phyloP scores from a whole-genome alignment of 2,329 filamentous ascomycete genomes.

The Mycosphaerella arachidis region DNA sequence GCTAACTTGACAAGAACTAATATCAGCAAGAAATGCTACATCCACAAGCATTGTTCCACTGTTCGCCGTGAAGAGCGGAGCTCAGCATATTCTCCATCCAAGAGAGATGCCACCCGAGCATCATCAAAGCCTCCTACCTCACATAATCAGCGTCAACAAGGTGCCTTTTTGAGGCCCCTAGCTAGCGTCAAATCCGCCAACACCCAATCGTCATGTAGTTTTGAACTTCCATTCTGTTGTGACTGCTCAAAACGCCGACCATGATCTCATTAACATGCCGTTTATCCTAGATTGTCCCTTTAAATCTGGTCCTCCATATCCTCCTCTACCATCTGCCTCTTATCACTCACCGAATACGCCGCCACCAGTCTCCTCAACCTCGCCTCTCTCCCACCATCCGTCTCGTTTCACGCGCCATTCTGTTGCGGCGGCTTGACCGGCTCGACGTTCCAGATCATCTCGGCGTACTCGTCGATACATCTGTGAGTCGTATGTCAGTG shows the following conservation, averaged over 20 bases:
- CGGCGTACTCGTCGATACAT: conserved; percentile 96
- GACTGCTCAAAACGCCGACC: not conserved
- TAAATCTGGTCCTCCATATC: not conserved
- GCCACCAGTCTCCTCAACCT: not conserved
- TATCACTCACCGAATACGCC: not conserved
- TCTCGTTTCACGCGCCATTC: conserved; percentile 3
- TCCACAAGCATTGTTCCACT: too few species aligned
- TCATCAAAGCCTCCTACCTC: too few species aligned
- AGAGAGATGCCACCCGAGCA: too few species aligned
- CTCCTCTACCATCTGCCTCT: not conserved
- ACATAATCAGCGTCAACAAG: too few species aligned
- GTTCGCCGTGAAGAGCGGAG: too few species aligned
- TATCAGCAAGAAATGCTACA: too few species aligned
- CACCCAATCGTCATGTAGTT: too few species aligned
- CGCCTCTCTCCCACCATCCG: not conserved
- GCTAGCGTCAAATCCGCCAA: too few species aligned
- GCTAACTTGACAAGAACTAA: too few species aligned
- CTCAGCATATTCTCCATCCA: too few species aligned
- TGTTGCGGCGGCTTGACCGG: conserved; percentile 49
- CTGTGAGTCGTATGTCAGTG: conserved; percentile 33
- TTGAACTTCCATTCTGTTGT: not conserved
- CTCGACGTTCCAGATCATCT: conserved; percentile 95
- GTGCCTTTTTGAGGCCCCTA: too few species aligned
- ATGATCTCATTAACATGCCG: not conserved
- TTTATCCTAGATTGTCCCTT: not conserved